Evolutionary conservation across 352 stramenopile genomes (phyloP).

Genomic region (Pythium folliculosum): DNA sequence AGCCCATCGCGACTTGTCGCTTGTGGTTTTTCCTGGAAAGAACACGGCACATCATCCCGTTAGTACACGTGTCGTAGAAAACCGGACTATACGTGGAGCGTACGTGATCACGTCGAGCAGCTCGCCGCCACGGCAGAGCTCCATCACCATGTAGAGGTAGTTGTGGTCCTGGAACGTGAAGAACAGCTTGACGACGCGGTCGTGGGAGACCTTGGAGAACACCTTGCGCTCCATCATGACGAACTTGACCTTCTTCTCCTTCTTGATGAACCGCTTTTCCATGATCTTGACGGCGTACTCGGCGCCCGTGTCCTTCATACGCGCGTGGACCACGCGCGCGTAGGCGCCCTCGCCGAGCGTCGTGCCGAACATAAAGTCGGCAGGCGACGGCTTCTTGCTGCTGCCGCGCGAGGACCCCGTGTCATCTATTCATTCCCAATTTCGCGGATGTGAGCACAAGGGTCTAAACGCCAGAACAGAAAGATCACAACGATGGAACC

Average conservation of each 20-base stretch:
- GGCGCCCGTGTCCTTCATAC: conserved; percentile 80
- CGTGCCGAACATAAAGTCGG: conserved; percentile 89
- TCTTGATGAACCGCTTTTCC: conserved; percentile 90
- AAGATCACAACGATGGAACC: too few relatives aligned
- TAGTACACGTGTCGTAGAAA: not conserved
- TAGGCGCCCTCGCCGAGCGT: conserved; percentile 89
- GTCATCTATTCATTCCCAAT: not conserved
- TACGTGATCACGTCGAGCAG: conserved; percentile 87
- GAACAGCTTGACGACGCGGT: conserved; percentile 89
- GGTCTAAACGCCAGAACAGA: too few relatives aligned
- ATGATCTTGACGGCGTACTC: conserved; percentile 93
- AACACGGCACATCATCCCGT: not conserved
- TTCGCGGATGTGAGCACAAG: not conserved
- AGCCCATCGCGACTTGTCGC: conserved; percentile 47
- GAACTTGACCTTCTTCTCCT: conserved; percentile 92
- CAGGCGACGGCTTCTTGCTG: conserved; percentile 61
- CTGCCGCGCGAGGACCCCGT: conserved; percentile 7
- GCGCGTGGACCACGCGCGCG: conserved; percentile 83
- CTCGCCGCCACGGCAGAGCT: conserved; percentile 83
- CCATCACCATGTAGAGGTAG: conserved; percentile 92
- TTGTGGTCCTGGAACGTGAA: conserved; percentile 90
- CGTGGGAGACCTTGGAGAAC: conserved; percentile 87
- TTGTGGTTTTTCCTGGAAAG: conserved; percentile 76
- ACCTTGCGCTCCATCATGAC: conserved; percentile 92
- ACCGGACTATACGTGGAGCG: not conserved